A percentile compares a stretch with the other conserved stretches of the same genome.
phyloP scores from a whole-genome alignment of 2,329 filamentous ascomycete genomes.

The Aspergillus felis region DNA sequence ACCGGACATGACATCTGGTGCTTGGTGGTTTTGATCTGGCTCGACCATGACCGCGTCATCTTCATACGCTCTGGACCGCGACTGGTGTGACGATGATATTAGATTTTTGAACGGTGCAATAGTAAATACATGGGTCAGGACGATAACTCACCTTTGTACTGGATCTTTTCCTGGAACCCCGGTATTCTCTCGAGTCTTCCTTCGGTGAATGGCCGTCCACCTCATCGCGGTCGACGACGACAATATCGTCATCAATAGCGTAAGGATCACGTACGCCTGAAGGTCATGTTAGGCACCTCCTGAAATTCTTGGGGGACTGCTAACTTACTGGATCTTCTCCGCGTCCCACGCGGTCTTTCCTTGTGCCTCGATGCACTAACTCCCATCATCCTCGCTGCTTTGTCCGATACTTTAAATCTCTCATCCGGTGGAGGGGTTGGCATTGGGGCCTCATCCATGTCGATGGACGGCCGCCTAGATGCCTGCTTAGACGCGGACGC shows the following conservation, averaged over 20 bases:
- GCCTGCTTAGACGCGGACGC: conserved; percentile 51
- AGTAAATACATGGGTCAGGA: background rate
- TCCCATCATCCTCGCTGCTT: conserved; percentile 76
- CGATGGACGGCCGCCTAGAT: conserved; percentile 66
- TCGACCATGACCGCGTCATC: conserved; percentile 57
- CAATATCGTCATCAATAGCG: conserved; percentile 59
- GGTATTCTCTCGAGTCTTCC: conserved; percentile 30
- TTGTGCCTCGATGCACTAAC: conserved; percentile 45
- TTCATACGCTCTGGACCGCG: conserved; percentile 31
- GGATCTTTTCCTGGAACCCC: conserved; percentile 31
- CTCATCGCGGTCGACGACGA: conserved; percentile 54
- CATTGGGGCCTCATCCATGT: conserved; percentile 59
- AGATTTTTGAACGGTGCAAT: background rate
- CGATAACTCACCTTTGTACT: conserved; percentile 33
- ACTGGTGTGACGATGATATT: conserved; percentile 18
- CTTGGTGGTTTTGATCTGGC: conserved; percentile 43
- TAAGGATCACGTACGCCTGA: conserved; percentile 53
- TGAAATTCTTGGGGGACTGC: background rate
- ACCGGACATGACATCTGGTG: conserved; percentile 42
- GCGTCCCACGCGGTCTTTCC: conserved; percentile 50
- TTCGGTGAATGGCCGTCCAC: conserved; percentile 29
- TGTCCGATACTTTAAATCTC: conserved; percentile 61
- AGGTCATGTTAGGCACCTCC: background rate
- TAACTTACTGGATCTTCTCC: conserved; percentile 42
- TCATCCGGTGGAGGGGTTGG: conserved; percentile 71